phyloP scores from a whole-genome alignment of 208 protist genomes.

The Porcisia deanei region DNA sequence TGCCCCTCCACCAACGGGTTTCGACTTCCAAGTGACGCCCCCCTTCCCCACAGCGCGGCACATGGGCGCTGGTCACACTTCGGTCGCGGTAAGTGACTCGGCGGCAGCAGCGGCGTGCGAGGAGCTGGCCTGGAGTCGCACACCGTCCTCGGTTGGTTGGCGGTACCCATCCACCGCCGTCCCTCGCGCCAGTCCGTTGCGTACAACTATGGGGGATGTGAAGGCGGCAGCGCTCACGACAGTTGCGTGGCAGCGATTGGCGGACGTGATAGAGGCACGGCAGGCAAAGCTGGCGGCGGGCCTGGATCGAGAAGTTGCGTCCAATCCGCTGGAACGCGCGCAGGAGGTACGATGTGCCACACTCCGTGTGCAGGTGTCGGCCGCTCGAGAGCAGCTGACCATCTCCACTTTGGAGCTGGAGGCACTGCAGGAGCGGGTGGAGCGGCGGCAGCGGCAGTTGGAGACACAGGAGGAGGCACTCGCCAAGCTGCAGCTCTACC shows the following conservation, averaged over 20 bases:
- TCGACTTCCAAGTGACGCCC: constrained; percentile 14
- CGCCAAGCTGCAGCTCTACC: constrained; percentile 21
- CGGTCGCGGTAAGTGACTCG: constrained; percentile 8
- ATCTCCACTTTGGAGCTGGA: constrained; percentile 37
- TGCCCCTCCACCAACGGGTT: constrained; percentile 12
- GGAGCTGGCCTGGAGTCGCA: constrained; percentile 33
- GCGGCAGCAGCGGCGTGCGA: constrained; percentile 14
- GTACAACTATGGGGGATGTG: constrained; percentile 47
- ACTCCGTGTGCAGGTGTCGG: constrained; percentile 35
- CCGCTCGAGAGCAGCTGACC: constrained; percentile 36
- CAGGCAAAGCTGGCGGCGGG: constrained; percentile 18
- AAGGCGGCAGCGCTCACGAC: constrained; percentile 40
- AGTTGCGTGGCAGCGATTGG: constrained; percentile 44
- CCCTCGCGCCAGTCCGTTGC: constrained; percentile 8
- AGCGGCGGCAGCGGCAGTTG: constrained; percentile 28
- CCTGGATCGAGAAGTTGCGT: constrained; percentile 27
- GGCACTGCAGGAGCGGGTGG: constrained; percentile 30
- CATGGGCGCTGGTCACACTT: constrained; percentile 15
- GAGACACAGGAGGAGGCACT: constrained; percentile 32
- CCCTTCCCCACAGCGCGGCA: constrained; percentile 9
- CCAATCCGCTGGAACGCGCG: constrained; percentile 2
- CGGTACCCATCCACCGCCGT: constrained; percentile 20
- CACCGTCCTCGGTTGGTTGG: constrained; percentile 28
- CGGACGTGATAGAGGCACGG: constrained; percentile 23
- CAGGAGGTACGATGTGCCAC: constrained; percentile 32